Conservation (phyloP, 2,329 filamentous ascomycete genomes). For the Escovopsis sp. region DNA sequence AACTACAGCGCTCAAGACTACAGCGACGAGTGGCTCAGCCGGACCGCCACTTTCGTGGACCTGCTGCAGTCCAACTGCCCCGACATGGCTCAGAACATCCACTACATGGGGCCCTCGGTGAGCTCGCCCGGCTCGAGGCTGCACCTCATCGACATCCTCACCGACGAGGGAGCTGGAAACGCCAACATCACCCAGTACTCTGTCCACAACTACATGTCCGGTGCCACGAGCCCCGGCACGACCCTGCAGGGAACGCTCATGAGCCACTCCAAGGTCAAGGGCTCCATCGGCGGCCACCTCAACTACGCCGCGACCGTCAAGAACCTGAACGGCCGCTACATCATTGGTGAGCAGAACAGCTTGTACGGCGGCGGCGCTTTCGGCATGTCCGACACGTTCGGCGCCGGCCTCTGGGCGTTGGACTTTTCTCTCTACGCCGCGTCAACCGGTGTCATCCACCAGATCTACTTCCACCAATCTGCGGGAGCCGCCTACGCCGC, state of each 20-base stretch:
- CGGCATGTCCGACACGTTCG: conserved; percentile 31
- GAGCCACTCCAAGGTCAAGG: conserved; percentile 21
- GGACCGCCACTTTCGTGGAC: conserved; percentile 7
- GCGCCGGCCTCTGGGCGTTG: conserved; percentile 32
- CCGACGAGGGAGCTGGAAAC: conserved; percentile 12
- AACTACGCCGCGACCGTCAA: conserved; percentile 10
- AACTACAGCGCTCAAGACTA: conserved; percentile 8
- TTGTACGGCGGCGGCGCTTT: conserved; percentile 22
- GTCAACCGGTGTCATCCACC: conserved; percentile 18
- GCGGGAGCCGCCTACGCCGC: conserved; percentile 11
- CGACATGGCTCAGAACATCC: conserved; percentile 5
- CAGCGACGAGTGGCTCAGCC: conserved; percentile 9
- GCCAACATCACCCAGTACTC: conserved; percentile 10
- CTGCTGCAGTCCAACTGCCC: conserved; percentile 7
- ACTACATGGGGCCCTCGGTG: conserved; percentile 9
- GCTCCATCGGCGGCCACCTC: conserved; percentile 15
- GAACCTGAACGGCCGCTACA: conserved; percentile 19
- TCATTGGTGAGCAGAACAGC: conserved; percentile 34
- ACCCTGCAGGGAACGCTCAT: conserved; percentile 23
- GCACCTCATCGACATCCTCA: conserved; percentile 14
- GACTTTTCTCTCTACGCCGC: conserved; percentile 28
- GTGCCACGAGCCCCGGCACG: conserved; percentile 20
- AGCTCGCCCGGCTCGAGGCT: conserved; percentile 8
- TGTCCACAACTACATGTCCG: conserved; percentile 17
- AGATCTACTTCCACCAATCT: conserved; percentile 27